Evolutionary conservation across 805 yeast genomes (phyloP), one percentile per base, ranked within the genome.

Genomic region (Saccharomyces jurei): DNA sequence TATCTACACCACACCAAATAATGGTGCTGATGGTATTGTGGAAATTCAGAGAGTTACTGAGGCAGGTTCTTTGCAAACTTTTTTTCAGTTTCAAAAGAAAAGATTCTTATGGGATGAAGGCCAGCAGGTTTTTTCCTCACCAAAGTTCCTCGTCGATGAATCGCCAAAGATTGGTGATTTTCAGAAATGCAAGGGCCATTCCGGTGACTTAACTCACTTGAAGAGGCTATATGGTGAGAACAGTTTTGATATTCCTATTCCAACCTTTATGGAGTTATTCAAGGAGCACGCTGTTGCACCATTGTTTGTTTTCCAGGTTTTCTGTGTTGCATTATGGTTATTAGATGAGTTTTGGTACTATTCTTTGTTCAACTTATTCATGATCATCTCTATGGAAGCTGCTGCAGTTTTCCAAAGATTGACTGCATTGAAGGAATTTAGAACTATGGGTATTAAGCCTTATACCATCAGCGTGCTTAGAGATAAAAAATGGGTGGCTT

Each of bases 241-340:
- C 74, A 80, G 80, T 60, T 94, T 94, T 67, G 99, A 94, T 67
- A 92, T 94, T 60, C 99, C 99, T 30, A 80, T 94, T 53, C 99
- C 99, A 51, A 81, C 96, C 0, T 92, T 94, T 63, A 59, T 80
- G 54, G 98, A 92, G 71, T 77, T 94, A 64, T 94, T 94, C 77
- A 86, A 89, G 67, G 98, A 94, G 72, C 99, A 94, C 69, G 98
- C 98, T 10, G 91, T 94, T 44, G 98, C 99, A 13, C 99, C 99
- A 11, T 89, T 94, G 70, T 94, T 94, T 64, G 96, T 94, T 27
- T 94, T 94, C 77, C 99, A 94, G 75, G 78, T 94, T 54, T 94
- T 94, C 70, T 91, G 97, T 68, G 95, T 92, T 56, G 96, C 92
- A 4, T 77, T 94, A 58, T 94, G 98, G 97, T 80, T 89, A 66